phyloP scores from a whole-genome alignment of 208 protist genomes.

The Trypanosoma platydactyli region DNA sequence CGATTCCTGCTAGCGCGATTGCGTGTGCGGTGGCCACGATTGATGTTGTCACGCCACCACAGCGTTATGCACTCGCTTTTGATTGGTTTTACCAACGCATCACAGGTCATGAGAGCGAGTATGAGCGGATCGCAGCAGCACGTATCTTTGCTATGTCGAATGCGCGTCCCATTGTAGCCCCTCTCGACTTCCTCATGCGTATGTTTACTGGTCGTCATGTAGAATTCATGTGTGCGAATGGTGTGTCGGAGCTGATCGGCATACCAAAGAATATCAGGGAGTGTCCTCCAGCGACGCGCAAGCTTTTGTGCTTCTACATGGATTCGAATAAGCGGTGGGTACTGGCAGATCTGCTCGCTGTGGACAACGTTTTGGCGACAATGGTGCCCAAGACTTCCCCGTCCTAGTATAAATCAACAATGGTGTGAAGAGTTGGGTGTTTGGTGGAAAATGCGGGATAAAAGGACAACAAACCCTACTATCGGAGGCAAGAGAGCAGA shows the following conservation, averaged over 20 bases:
- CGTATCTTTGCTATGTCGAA: constrained; percentile 63
- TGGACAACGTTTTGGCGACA: constrained; percentile 22
- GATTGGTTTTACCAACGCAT: constrained; percentile 87
- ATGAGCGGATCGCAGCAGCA: constrained; percentile 72
- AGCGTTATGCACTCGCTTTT: constrained; percentile 56
- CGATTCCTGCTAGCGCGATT: constrained; percentile 48
- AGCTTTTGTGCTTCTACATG: constrained; percentile 79
- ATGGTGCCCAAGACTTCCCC: background rate
- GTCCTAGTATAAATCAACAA: background rate
- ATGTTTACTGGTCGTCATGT: constrained; percentile 63
- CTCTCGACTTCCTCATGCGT: constrained; percentile 67
- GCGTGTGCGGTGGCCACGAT: constrained; percentile 61
- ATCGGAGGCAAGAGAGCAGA: no score
- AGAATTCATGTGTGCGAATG: constrained; percentile 58
- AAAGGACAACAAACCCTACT: no score
- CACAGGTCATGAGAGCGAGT: constrained; percentile 61
- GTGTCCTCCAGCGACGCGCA: constrained; percentile 58
- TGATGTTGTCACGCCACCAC: constrained; percentile 77
- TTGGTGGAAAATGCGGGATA: background rate
- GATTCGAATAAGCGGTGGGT: constrained; percentile 59
- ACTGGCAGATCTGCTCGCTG: constrained; percentile 51
- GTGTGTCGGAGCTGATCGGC: constrained; percentile 47
- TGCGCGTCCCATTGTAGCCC: constrained; percentile 34
- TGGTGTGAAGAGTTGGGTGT: background rate
- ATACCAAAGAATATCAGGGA: constrained; percentile 56